Evolutionary conservation across 768 basidiomycete genomes (phyloP), one percentile per base, ranked within the genome.

Genomic region (Kwoniella europaea): DNA sequence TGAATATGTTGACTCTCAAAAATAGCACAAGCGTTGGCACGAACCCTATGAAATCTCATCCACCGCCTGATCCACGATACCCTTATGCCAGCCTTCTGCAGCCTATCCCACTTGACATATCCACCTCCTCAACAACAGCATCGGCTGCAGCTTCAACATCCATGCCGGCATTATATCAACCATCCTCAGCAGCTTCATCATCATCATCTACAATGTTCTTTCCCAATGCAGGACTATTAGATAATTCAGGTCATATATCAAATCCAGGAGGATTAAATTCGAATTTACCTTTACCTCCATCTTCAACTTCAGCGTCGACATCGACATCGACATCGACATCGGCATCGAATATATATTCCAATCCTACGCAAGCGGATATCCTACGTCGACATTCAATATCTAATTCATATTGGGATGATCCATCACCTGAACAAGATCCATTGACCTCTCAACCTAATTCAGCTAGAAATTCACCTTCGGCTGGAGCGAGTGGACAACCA

Each of bases 371-470:
- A 53, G 62, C 68, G 29, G 68, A 70, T 29, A 70, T 70, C 52
- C 16, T 70, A 13, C 56, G 24, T 7, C 54, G 63, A 60, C 68
- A 70, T 29, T 70, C 68, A 2, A 42, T 60, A 24, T 64, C 68
- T 18, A n/a, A 29, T 12, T 70, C 68, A 41, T 64, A 70, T 29
- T 70, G 68, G 68, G 68, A 70, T n/a, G 68, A 70, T 20, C 43
- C 62, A 7, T 50, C 63, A n/a, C 63, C 68, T 12, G 63, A 64
- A 35, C 59, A 61, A 12, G 59, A 61, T 10, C n/a, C 59, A 2
- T 16, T 44, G 41, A 41, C 59, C 7, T 61, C 59, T 61, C 29
- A 29, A 43, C 42, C 59, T 43, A 61, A 42, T 22, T 61, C 59
- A 61, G 59, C 59, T 2, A 61, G 27, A 12, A 67, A 67, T 41